Evolutionary conservation across 1,284 basidiomycete species (phyloP).

Genomic region (Ustilago crameri): DNA sequence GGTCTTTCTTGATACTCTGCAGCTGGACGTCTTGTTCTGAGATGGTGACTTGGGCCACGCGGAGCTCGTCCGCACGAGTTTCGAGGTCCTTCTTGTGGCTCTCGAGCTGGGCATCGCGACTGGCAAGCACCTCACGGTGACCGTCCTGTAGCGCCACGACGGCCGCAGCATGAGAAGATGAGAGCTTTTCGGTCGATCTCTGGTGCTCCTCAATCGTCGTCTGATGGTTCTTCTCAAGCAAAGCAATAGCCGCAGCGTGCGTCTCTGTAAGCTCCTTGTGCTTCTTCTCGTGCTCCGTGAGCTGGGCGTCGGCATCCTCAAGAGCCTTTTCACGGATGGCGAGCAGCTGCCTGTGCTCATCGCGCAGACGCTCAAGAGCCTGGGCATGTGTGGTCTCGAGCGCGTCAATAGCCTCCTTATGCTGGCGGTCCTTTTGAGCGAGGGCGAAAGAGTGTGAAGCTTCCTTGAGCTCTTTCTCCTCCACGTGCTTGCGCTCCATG

Average conservation of each 20-base stretch:
- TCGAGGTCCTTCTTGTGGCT: constrained; percentile 14
- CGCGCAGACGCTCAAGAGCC: constrained; percentile 19
- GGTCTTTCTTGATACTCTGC: constrained; percentile 10
- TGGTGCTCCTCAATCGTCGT: constrained; percentile 9
- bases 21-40: constrained; percentile 16
- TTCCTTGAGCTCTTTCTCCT: constrained; percentile 43
- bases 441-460: constrained; percentile 42
- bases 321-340: constrained; percentile 28
- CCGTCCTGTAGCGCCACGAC: constrained; percentile 22
- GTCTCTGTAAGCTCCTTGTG: constrained; percentile 4
- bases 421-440: constrained; percentile 43
- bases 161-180: constrained; percentile 15
- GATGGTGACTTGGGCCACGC: constrained; percentile 1
- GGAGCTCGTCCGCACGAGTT: constrained; percentile 15
- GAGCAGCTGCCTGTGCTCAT: constrained; percentile 33
- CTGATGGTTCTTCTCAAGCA: background rate
- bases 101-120: constrained; percentile 20
- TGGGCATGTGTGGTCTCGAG: constrained; percentile 33
- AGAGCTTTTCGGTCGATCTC: constrained; percentile 11
- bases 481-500: constrained; percentile 33
- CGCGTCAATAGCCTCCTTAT: constrained; percentile 31
- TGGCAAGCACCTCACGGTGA: constrained; percentile 28
- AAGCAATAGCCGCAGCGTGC: constrained; percentile 8
- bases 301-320: constrained; percentile 29
- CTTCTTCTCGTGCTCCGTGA: constrained; percentile 24